A percentile compares a stretch with the other conserved stretches of the same genome.
phyloP scores from a whole-genome alignment of 495 filamentous ascomycete genomes.

The Penicillium subrubescens region DNA sequence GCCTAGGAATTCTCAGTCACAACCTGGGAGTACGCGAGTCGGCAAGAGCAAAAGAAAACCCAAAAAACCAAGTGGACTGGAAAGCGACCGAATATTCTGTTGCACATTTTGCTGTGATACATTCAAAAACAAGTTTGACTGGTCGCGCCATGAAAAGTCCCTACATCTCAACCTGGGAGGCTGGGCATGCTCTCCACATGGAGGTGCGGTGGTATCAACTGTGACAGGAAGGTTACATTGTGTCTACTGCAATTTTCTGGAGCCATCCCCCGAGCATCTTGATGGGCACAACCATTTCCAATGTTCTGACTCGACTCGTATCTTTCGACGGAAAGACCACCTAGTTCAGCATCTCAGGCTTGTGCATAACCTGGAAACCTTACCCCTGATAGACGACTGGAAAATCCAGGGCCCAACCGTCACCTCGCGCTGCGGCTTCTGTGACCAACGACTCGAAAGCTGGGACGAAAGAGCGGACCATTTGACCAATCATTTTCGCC shows the following conservation, averaged over 20 bases:
- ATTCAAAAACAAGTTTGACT: conserved; percentile 81
- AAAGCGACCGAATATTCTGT: conserved; percentile 19
- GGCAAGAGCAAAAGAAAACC: conserved; percentile 41
- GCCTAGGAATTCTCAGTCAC: conserved; percentile 31
- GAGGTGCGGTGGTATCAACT: conserved; percentile 37
- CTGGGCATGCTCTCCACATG: conserved; percentile 72
- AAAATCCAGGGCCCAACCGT: conserved; percentile 61
- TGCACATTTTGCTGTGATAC: conserved; percentile 83
- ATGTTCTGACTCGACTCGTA: conserved; percentile 63
- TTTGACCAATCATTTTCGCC: conserved; percentile 65
- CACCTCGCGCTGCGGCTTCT: conserved; percentile 68
- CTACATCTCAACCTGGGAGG: conserved; percentile 75
- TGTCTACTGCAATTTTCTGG: conserved; percentile 25
- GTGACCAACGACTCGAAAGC: conserved; percentile 56
- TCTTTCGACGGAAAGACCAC: conserved; percentile 80
- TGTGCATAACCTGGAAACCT: conserved; percentile 64
- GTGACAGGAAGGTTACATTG: conserved; percentile 52
- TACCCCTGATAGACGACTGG: conserved; percentile 67
- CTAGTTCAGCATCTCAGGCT: conserved; percentile 73
- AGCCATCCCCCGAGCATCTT: conserved; percentile 24
- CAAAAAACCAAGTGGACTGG: conserved; percentile 50
- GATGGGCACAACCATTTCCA: conserved; percentile 57
- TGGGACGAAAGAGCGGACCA: conserved; percentile 65
- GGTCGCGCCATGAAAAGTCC: conserved; percentile 79
- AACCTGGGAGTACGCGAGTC: not conserved